Percentiles rank a stretch among this genome's conserved stretches.
phyloP scores from a whole-genome alignment of 306 rosid species.

The Aeschynomene evenia region DNA sequence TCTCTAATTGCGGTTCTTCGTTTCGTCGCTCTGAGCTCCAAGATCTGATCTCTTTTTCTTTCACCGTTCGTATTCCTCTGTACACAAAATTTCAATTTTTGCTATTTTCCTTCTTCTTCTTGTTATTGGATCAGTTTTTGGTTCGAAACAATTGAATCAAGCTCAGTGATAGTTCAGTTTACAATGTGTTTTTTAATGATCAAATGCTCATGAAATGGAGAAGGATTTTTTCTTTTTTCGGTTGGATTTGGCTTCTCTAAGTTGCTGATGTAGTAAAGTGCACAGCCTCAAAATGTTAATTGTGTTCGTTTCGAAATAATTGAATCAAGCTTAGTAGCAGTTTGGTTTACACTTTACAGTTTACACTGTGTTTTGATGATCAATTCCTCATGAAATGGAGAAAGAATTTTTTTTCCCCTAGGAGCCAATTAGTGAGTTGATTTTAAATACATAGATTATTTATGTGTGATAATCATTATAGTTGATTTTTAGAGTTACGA shows the following conservation, averaged over 20 bases:
- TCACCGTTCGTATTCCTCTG: not conserved
- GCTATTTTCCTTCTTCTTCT: too few relatives aligned
- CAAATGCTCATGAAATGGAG: slow-evolving; percentile 4
- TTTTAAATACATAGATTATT: too few relatives aligned
- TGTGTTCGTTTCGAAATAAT: too few relatives aligned
- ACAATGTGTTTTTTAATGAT: not conserved
- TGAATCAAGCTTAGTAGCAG: too few relatives aligned
- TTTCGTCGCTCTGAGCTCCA: slow-evolving; percentile 5
- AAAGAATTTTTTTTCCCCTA: too few relatives aligned
- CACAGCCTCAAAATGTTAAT: too few relatives aligned
- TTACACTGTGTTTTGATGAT: too few relatives aligned
- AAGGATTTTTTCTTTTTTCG: not conserved
- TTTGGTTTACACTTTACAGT: too few relatives aligned
- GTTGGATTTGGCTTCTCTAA: not conserved
- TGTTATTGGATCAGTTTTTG: not conserved
- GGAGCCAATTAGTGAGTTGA: too few relatives aligned
- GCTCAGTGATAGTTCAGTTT: slow-evolving; percentile 3
- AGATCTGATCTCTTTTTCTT: slow-evolving; percentile 34
- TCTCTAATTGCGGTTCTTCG: not conserved
- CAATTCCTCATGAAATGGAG: too few relatives aligned
- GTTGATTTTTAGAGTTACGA: not conserved
- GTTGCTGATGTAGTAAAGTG: not conserved
- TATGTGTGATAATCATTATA: not conserved
- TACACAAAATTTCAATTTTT: too few relatives aligned
- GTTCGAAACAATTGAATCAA: not conserved